Evolutionary conservation across 495 filamentous ascomycete species (phyloP).

Genomic region (Penicillium cinerascens): DNA sequence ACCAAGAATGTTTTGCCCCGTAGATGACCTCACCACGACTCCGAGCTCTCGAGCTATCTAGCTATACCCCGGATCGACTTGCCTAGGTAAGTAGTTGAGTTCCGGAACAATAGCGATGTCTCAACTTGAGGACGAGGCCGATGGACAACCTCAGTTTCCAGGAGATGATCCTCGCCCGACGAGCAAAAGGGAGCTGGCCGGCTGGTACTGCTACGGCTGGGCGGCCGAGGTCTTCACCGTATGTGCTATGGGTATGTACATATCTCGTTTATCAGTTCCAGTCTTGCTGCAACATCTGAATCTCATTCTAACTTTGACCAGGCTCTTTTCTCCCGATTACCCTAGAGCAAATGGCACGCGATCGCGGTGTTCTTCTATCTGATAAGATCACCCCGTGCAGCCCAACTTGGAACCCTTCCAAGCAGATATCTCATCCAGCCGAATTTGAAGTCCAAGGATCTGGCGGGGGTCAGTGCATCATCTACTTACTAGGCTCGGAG

Average conservation of each 20-base stretch:
- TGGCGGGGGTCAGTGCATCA: conserved; percentile 68
- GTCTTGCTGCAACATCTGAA: background rate
- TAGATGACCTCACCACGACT: conserved; percentile 17
- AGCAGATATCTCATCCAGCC: conserved; percentile 16
- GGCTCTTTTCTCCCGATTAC: conserved; percentile 97
- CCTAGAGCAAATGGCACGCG: conserved; percentile 86
- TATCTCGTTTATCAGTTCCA: background rate
- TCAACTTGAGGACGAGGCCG: conserved; percentile 22
- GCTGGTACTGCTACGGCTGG: conserved; percentile 96
- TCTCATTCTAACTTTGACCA: conserved; percentile 25
- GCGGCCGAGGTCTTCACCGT: conserved; percentile 97
- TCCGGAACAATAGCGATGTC: conserved; percentile 10
- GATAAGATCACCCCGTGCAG: conserved; percentile 71
- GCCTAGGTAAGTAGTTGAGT: background rate
- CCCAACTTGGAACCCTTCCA: conserved; percentile 39
- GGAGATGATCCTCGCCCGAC: conserved; percentile 88
- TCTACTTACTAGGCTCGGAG: conserved; percentile 75
- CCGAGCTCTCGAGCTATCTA: background rate
- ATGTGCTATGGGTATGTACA: conserved; percentile 69
- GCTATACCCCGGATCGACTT: background rate
- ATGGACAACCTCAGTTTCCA: conserved; percentile 50
- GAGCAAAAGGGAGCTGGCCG: conserved; percentile 79
- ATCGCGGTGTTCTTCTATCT: conserved; percentile 77
- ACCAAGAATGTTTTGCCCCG: conserved; percentile 3
- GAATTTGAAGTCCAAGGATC: conserved; percentile 26